phyloP scores from a whole-genome alignment of 495 filamentous ascomycete species.

The Tuber magnatum region DNA sequence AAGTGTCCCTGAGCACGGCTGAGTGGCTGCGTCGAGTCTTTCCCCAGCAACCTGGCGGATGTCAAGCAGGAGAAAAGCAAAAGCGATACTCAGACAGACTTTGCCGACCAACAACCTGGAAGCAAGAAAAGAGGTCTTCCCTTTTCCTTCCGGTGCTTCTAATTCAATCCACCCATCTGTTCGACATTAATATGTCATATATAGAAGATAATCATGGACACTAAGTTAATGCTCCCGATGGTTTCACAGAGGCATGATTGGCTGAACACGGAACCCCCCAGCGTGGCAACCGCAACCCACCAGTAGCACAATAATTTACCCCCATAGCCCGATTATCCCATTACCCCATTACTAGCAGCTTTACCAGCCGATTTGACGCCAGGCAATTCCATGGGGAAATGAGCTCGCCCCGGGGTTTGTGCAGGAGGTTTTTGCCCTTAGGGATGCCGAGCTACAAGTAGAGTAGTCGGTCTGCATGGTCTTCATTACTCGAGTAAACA shows the following conservation, averaged over 20 bases:
- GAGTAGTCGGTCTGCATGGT: background rate
- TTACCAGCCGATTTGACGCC: background rate
- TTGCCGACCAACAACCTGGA: background rate
- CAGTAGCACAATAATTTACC: background rate
- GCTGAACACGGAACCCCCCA: background rate
- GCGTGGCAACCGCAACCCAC: background rate
- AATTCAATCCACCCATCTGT: background rate
- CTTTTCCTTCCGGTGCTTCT: background rate
- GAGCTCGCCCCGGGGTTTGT: background rate
- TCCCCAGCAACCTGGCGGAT: background rate
- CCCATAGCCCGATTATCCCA: background rate
- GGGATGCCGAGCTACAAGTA: background rate
- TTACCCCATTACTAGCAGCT: background rate
- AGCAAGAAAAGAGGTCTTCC: background rate
- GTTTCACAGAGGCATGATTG: slow-evolving; percentile 1
- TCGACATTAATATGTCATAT: background rate
- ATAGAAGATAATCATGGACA: background rate
- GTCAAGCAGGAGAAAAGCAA: background rate
- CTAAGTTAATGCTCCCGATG: background rate
- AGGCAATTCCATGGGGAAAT: background rate
- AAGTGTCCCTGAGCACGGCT: background rate
- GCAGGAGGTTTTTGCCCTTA: background rate
- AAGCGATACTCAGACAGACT: background rate
- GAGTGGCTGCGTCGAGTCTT: background rate
- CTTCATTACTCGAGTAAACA: background rate